Conservation (phyloP, 768 basidiomycete species). For the Sarcodon aspratus region DNA sequence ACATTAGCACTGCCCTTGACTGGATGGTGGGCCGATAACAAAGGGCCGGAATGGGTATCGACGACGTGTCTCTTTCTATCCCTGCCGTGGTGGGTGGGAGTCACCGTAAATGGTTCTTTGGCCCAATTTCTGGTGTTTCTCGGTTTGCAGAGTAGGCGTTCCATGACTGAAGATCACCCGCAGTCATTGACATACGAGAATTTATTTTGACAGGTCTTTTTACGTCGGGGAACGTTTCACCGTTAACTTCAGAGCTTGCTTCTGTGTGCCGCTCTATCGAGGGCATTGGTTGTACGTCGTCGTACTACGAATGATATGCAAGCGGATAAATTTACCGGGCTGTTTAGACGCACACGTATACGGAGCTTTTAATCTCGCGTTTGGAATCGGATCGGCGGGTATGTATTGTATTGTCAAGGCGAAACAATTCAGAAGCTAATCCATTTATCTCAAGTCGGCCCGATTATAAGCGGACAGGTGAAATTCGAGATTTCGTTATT, state of each 20-base stretch:
- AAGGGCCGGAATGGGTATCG: conserved; percentile 46
- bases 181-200: not conserved
- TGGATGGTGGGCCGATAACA: conserved; percentile 47
- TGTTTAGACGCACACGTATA: conserved; percentile 62
- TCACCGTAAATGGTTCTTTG: conserved; percentile 35
- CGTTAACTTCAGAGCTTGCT: conserved; percentile 58
- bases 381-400: conserved; percentile 55
- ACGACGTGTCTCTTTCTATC: conserved; percentile 34
- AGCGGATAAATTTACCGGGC: not conserved
- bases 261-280: conserved; percentile 40
- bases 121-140: conserved; percentile 37
- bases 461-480: conserved; percentile 59
- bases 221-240: conserved; percentile 44
- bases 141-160: conserved; percentile 40
- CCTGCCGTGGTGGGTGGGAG: conserved; percentile 52
- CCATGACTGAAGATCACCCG: not conserved
- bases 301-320: not conserved
- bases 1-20: conserved; percentile 42
- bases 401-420: conserved; percentile 11
- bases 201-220: conserved; percentile 39
- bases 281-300: conserved; percentile 54
- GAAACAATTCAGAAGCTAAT: conserved; percentile 1
- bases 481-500: conserved; percentile 4
- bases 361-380: conserved; percentile 63
- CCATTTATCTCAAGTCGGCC: conserved; percentile 38